Evolutionary conservation across 805 yeast genomes (phyloP), one percentile per base, ranked within the genome.

Genomic region (Saturnispora silvae): DNA sequence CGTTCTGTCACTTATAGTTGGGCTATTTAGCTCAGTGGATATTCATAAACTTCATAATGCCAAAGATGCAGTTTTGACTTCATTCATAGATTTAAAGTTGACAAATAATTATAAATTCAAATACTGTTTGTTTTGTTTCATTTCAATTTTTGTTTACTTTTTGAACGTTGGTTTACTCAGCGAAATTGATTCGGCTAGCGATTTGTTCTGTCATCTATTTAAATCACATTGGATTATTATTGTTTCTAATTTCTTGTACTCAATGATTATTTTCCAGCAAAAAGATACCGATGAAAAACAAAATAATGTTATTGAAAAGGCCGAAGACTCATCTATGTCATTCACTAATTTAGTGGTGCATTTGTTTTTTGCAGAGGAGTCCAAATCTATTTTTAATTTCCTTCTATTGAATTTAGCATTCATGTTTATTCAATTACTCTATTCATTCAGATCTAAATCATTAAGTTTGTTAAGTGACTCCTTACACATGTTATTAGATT

Each of bases 401-500:
- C 60, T 92, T 33, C 57, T 89, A 45, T 67, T 92, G 42, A 92
- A 92, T 58, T 75, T 94, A 10, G 72, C 92, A 2, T 92, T 92
- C 60, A 92, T 92, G 99, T 75, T 92, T 50, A 77, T 92, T 28
- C 99, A 92, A 61, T 67, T 92, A 45, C 61, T 92, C 8, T 92
- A 92, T 56, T 87, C 97, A 1, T 81, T 92, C 60, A 69, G 94
- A 43, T 86, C 97, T 1, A 87, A 83, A 52, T 89, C 97, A 0
- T 63, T 92, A 32, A 96, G 98, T 9, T 64, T 92, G 18, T 58
- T 92, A 36, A 85, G 96, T 15, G 99, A 92, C 53, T 85, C 96
- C 1, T 67, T 92, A 36, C 99, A 92, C 57, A 92, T 92, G 99
- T 81, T 94, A 3, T 65, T 92, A 39, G 99, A 92, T 57, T 92